Evolutionary conservation across 176 grass and related monocot genomes (phyloP).

Genomic region (Avena insularis): DNA sequence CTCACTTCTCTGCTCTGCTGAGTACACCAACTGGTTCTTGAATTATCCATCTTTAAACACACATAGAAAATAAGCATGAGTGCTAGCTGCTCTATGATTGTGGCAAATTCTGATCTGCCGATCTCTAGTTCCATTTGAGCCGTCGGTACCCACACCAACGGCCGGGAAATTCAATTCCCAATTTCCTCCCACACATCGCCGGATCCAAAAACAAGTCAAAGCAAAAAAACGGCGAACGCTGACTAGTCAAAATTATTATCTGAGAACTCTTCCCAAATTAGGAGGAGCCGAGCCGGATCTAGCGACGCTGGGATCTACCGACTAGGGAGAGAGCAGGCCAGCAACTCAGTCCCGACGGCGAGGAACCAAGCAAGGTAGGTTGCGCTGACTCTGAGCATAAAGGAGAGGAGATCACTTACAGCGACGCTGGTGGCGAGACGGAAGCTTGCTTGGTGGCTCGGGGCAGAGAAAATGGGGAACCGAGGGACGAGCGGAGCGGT

Average conservation of each 20-base stretch:
- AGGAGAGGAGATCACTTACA: slow-evolving; percentile 14
- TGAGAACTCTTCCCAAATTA: not conserved
- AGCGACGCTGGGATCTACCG: not conserved
- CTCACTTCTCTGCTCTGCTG: not conserved
- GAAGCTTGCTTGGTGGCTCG: not conserved
- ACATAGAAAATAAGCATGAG: not conserved
- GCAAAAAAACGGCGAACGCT: not conserved
- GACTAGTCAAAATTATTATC: not conserved
- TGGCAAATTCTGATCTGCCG: not conserved
- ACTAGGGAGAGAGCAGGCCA: not conserved
- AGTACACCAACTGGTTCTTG: not conserved
- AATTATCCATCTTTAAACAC: slow-evolving; percentile 9
- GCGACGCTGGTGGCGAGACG: not conserved
- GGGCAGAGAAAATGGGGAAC: slow-evolving; percentile 9
- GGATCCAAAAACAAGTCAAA: not conserved
- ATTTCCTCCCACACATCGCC: not conserved
- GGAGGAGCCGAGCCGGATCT: not conserved
- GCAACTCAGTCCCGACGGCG: not conserved
- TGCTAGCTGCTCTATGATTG: not conserved
- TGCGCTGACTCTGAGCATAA: not conserved
- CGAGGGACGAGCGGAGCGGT: not conserved
- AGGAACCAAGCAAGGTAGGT: not conserved
- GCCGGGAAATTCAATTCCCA: not conserved
- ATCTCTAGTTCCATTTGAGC: not conserved
- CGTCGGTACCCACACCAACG: not conserved